Evolutionary conservation across 1,284 basidiomycete species (phyloP).

Genomic region (Malassezia caprae): DNA sequence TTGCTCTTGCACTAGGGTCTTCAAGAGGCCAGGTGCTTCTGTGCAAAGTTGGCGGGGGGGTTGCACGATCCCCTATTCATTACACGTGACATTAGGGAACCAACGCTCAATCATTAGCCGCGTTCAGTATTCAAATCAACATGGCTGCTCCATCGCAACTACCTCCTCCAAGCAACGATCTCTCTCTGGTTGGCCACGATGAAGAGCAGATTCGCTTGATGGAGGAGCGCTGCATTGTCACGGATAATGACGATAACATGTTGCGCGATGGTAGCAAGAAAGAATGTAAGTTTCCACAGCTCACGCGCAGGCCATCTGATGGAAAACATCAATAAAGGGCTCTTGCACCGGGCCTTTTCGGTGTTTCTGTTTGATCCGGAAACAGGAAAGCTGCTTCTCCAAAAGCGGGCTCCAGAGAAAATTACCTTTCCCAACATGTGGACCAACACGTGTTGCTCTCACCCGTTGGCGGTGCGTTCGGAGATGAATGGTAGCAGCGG

Average conservation of each 20-base stretch:
- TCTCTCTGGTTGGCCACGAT: constrained; percentile 44
- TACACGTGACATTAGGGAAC: neutral
- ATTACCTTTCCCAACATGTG: constrained; percentile 99
- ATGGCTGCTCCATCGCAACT: neutral
- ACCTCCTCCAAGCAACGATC: constrained; percentile 9
- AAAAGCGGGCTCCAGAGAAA: constrained; percentile 90
- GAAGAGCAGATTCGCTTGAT: constrained; percentile 62
- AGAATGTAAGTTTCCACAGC: constrained; percentile 60
- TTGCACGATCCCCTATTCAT: neutral
- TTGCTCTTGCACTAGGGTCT: neutral
- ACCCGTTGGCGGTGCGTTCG: constrained; percentile 65
- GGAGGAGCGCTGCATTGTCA: constrained; percentile 93
- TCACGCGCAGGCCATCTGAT: constrained; percentile 75
- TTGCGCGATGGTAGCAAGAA: constrained; percentile 63
- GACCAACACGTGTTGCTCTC: constrained; percentile 99
- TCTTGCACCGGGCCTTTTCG: constrained; percentile 95
- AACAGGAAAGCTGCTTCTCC: constrained; percentile 87
- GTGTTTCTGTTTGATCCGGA: constrained; percentile 90
- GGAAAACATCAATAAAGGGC: constrained; percentile 87
- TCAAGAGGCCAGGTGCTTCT: neutral
- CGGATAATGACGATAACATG: constrained; percentile 74
- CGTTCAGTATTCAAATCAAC: neutral
- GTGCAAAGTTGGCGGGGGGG: neutral
- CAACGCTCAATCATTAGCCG: neutral
- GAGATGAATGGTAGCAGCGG: constrained; percentile 63